phyloP scores from a whole-genome alignment of 2,329 filamentous ascomycete genomes.

The Xylaria hypoxylon region DNA sequence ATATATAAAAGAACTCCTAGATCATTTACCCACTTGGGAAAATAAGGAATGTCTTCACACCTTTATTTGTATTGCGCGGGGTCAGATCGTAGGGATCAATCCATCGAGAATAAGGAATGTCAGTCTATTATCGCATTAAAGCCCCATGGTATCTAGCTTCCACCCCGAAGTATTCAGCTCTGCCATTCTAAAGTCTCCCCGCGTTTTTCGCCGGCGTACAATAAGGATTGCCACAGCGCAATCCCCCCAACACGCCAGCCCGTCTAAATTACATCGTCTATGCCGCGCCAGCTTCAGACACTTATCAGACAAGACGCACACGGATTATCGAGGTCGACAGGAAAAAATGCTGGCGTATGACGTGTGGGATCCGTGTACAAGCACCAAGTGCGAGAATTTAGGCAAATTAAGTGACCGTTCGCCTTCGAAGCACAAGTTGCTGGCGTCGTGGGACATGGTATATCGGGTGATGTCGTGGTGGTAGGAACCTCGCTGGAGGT shows the following conservation, averaged over 20 bases:
- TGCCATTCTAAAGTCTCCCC: too few relatives aligned
- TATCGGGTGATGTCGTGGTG: constrained; percentile 14
- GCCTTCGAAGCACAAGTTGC: constrained; percentile 28
- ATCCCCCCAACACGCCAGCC: background rate
- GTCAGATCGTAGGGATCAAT: too few relatives aligned
- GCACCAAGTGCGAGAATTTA: constrained; percentile 40
- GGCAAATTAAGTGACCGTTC: constrained; percentile 37
- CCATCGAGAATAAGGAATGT: too few relatives aligned
- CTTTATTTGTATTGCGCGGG: background rate
- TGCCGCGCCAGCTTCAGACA: background rate
- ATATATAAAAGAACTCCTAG: too few relatives aligned
- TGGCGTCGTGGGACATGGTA: constrained; percentile 38
- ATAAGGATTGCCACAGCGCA: too few relatives aligned
- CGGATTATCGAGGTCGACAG: constrained; percentile 34
- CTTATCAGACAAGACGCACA: constrained; percentile 35
- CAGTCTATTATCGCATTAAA: too few relatives aligned
- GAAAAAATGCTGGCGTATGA: constrained; percentile 37
- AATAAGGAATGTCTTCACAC: background rate
- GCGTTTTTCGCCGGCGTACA: too few relatives aligned
- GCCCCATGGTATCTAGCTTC: too few relatives aligned
- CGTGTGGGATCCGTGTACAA: constrained; percentile 35
- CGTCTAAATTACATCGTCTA: background rate
- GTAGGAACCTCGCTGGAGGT: constrained; percentile 14
- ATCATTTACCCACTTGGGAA: background rate
- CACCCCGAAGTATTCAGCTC: background rate